phyloP scores from a whole-genome alignment of 768 basidiomycete genomes.

The Mycena albidolilacea region DNA sequence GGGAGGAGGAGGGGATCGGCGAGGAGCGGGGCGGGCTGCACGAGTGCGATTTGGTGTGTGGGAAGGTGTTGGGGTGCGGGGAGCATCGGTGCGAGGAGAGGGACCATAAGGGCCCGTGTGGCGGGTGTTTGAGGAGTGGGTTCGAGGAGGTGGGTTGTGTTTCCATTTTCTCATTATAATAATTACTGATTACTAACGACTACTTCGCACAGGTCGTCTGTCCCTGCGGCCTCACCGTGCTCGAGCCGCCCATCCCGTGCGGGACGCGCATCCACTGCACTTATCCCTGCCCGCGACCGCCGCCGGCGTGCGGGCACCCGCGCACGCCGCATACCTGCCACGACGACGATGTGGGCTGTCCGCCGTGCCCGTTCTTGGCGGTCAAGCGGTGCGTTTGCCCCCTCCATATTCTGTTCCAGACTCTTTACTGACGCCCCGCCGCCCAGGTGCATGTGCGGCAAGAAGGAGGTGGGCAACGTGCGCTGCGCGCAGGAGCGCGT shows the following conservation, averaged over 20 bases:
- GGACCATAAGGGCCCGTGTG: conserved; percentile 90
- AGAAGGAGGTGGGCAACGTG: conserved; percentile 84
- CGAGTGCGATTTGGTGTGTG: conserved; percentile 87
- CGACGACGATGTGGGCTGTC: conserved; percentile 77
- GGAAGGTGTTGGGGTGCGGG: conserved; percentile 80
- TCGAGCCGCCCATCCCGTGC: conserved; percentile 92
- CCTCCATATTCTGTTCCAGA: too few species aligned
- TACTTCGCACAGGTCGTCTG: conserved; percentile 76
- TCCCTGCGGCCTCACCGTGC: conserved; percentile 86
- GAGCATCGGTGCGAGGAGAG: conserved; percentile 83
- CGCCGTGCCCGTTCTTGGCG: conserved; percentile 89
- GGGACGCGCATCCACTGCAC: conserved; percentile 84
- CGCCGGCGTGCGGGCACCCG: conserved; percentile 87
- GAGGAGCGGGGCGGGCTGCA: conserved; percentile 80
- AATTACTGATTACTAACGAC: conserved; percentile 17
- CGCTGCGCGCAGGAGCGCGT: conserved; percentile 88
- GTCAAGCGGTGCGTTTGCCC: conserved; percentile 85
- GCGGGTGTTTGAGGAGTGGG: conserved; percentile 86
- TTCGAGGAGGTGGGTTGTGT: conserved; percentile 85
- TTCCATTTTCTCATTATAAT: conserved; percentile 1
- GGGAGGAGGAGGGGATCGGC: conserved; percentile 55
- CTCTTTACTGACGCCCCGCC: too few species aligned
- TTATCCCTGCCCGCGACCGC: conserved; percentile 82
- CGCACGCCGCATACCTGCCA: conserved; percentile 87
- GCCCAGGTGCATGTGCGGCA: conserved; percentile 86